phyloP scores from a whole-genome alignment of 306 rosid species.

The Acacia crassicarpa region DNA sequence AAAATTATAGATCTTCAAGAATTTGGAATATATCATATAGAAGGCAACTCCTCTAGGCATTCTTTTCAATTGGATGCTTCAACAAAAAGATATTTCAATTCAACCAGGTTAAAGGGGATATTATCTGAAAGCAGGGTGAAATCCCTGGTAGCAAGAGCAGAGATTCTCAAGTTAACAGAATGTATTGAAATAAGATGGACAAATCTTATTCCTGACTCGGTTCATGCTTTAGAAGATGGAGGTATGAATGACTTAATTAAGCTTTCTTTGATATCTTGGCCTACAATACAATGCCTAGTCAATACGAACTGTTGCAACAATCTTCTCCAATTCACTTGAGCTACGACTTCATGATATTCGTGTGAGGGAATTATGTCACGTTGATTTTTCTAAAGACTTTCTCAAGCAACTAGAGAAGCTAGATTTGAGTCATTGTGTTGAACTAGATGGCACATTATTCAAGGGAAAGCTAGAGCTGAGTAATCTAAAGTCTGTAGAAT shows the following conservation, averaged over 20 bases:
- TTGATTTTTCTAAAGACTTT: neutral
- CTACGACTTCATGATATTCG: neutral
- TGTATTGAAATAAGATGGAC: neutral
- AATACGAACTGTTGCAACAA: neutral
- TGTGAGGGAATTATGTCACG: neutral
- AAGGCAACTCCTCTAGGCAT: neutral
- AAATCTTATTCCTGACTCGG: slow-evolving; percentile 27
- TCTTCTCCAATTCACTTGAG: slow-evolving; percentile 11
- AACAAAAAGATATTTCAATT: neutral
- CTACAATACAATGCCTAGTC: neutral
- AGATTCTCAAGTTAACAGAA: neutral
- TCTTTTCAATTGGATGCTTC: neutral
- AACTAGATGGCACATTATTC: neutral
- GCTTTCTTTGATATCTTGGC: neutral
- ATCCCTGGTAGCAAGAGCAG: neutral
- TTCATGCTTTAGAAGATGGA: neutral
- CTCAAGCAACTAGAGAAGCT: slow-evolving; percentile 4
- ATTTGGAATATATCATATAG: slow-evolving; percentile 21
- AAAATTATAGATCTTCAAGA: neutral
- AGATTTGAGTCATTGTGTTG: neutral
- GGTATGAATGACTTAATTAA: neutral
- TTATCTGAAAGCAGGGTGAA: neutral
- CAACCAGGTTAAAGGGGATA: neutral
- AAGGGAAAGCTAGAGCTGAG: neutral
- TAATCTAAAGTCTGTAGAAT: neutral